Conservation (phyloP, 75 land plant species). For the Picea sitchensis region DNA sequence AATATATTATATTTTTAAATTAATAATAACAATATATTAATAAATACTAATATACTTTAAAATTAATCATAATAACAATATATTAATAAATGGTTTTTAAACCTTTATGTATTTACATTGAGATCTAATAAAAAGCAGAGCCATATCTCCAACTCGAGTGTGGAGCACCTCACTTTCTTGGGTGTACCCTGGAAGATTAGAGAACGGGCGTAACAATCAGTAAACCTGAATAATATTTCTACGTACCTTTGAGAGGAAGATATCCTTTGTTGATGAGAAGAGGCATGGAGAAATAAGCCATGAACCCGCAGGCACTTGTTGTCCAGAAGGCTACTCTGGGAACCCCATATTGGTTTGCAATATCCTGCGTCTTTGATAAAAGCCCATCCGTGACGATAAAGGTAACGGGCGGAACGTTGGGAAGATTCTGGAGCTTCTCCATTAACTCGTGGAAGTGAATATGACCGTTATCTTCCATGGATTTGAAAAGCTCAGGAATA, state of each 20-base stretch:
- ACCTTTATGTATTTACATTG: too few species aligned
- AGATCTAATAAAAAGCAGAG: too few species aligned
- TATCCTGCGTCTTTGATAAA: slow-evolving; percentile 34
- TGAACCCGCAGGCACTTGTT: slow-evolving; percentile 41
- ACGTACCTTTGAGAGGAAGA: slow-evolving; percentile 44
- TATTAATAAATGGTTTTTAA: too few species aligned
- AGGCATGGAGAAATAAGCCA: slow-evolving; percentile 12
- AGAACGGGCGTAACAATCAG: too few species aligned
- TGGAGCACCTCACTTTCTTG: too few species aligned
- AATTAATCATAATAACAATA: too few species aligned
- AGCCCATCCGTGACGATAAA: slow-evolving; percentile 39
- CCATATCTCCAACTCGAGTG: too few species aligned
- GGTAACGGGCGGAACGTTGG: slow-evolving; percentile 25
- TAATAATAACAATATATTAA: too few species aligned
- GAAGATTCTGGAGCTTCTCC: background rate
- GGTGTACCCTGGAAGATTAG: too few species aligned
- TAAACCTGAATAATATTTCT: too few species aligned
- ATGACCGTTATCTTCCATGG: slow-evolving; percentile 4
- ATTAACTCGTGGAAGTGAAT: slow-evolving; percentile 22
- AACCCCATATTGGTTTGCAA: slow-evolving; percentile 30
- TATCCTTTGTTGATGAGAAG: slow-evolving; percentile 19
- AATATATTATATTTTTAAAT: too few species aligned
- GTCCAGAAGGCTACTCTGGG: slow-evolving; percentile 46
- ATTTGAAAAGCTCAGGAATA: slow-evolving; percentile 17
- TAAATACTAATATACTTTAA: too few species aligned